These are phyloP conservation scores for Xylariaceae sp. DNA, from an alignment of 2,329 filamentous ascomycete species.

Conservation along the genomic window DNA sequence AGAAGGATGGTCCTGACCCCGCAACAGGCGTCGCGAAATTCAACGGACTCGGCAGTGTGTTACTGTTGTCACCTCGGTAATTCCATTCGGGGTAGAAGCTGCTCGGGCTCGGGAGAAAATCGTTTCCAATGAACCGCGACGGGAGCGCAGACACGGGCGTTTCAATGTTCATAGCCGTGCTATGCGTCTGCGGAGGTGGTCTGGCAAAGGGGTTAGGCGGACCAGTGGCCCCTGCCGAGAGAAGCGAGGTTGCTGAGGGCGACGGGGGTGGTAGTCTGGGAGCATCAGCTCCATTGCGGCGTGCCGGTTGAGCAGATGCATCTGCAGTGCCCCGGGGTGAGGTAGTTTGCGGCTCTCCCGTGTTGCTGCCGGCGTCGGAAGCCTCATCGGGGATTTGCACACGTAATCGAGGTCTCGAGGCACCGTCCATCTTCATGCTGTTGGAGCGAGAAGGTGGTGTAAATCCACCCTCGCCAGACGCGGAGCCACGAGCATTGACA, in stretches of 20 bases:
- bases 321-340: conserved; percentile 57
- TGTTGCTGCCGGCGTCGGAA: conserved; percentile 69
- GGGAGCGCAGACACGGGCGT: conserved; percentile 93
- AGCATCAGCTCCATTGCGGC: conserved; percentile 45
- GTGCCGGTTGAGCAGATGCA: conserved; percentile 50
- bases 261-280: conserved; percentile 83
- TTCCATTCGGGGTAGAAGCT: conserved; percentile 93
- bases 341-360: conserved; percentile 57
- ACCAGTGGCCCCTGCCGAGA: conserved; percentile 86
- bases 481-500: conserved; percentile 45
- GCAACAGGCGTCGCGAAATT: conserved; percentile 82
- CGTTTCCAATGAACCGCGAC: conserved; percentile 81
- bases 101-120: conserved; percentile 83
- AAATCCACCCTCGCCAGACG: conserved; percentile 60
- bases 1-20: conserved; percentile 56
- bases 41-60: conserved; percentile 85
- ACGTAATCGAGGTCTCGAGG: conserved; percentile 75
- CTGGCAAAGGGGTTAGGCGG: conserved; percentile 94
- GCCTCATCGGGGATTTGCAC: conserved; percentile 93
- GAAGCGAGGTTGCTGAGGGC: conserved; percentile 75
- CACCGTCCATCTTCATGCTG: conserved; percentile 57
- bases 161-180: conserved; percentile 54
- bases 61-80: conserved; percentile 65
- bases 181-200: conserved; percentile 67
- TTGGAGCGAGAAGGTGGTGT: conserved; percentile 73